Evolutionary conservation across 257 asterid species (phyloP), one percentile per base, ranked within the genome.

Genomic region (Leptodermis oblonga): DNA sequence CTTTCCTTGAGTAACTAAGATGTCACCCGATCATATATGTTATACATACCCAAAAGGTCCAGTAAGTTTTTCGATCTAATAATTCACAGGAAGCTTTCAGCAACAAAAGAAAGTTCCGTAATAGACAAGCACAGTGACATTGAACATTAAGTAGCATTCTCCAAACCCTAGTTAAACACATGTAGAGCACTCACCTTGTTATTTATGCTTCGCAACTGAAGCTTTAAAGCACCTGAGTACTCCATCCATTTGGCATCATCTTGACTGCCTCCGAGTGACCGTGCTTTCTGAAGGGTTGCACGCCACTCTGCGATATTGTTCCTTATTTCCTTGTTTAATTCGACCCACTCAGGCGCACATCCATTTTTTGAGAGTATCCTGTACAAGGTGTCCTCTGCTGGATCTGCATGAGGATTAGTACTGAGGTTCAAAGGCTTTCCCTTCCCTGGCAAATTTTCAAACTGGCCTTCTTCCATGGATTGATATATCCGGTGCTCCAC

Each of bases 341-440:
- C 98, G 33, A 92, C 88, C 97, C 98, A 92, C 81, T 89, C 94
- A 0, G 96, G 98, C 8, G 98, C 96, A 78, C 89, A 92, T 28
- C 92, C 92, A 48, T 92, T 92, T 67, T 82, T 86, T 62, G 89
- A 86, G 12, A 89, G 90, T 70, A 89, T 85, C 81, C 95, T 78
- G 75, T 92, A 92, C 69, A 89, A 76, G 45, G 96, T 89, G 72
- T 92, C 97, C 67, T 92, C 96, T 60, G 96, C 96, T 25, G 96
- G 95, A 71, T 90, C 97, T 0, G 79, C 96, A 36, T 88, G 97
- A 75, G 96, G 96, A 83, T 90, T 92, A 7, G 75, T 73, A n/a
- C 70, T 82, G 28, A 92, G 87, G 81, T 92, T 82, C 80, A 92
- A 76, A 0, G 97, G 98, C 76, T 92, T 90, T 51, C 97, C 98